Base-by-base conservation (phyloP, 1,284 basidiomycete species). In the Heterobasidion annosum region DNA sequence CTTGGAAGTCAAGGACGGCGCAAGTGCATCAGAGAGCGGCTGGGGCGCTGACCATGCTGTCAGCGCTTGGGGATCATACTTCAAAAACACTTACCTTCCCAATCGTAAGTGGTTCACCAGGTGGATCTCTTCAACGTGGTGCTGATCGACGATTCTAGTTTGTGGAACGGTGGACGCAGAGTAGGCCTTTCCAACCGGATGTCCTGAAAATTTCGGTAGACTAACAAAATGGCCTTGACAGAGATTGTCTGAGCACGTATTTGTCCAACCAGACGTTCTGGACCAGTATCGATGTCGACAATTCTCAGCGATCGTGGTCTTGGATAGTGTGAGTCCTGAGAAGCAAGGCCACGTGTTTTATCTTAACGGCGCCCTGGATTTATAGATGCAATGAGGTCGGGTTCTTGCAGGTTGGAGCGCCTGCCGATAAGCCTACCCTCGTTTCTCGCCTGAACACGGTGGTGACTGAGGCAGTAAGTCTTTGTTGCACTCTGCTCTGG, bases 341-440 rank as follows among this genome's bases (percentile, higher is more conserved):
- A 25, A 25, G 25, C 25, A 25, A 25, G 25, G 25, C 25, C 3
- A 25, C 25, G 5, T 25, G 25, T 25, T 25, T 25, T 25, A 25
- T 25, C 25, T 25, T 25, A 25, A 4, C 25, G 3, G 25, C 25
- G 25, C 5, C 37, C n/a, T 40, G 10, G 37, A 40, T 40, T n/a
- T n/a, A 52, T 32, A 86, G 82, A 1, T 88, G 85, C 64, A 87
- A 83, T 61, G 75, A 86, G 69, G 73, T 88, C 4, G 86, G 85
- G 35, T 85, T 69, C 63, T 74, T 79, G 54, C 81, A 82, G 66
- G 81, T 79, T 32, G 76, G 79, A 13, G 79, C 85, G 7, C 85
- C 85, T 0, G 16, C 43, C 0, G 69, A 64, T 25, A 62, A 69
- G 16, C 80, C 83, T 0, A 71, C 78, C 12, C 65, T 88, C 50